Evolutionary conservation across 257 asterid genomes (phyloP).

Genomic region (Przewalskia tangutica): DNA sequence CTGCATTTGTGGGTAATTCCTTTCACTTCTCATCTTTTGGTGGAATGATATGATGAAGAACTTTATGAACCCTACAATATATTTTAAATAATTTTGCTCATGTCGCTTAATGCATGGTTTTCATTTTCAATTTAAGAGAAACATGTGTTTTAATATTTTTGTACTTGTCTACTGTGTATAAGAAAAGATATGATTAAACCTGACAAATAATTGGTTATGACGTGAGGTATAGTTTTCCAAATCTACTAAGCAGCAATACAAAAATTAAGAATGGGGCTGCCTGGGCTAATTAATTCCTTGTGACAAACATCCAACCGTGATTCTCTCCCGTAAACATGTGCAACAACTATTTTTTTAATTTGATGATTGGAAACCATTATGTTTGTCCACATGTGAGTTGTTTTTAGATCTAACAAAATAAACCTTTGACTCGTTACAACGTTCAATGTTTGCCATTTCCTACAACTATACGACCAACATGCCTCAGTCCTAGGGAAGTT

Average conservation of each 20-base stretch:
- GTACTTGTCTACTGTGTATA: too few relatives aligned
- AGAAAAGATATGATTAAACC: neutral
- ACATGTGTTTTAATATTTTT: too few relatives aligned
- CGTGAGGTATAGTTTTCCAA: neutral
- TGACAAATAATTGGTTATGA: neutral
- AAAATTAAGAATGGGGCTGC: too few relatives aligned
- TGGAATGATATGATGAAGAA: too few relatives aligned
- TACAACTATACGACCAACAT: conserved; percentile 50
- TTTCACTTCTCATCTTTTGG: too few relatives aligned
- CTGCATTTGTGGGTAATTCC: too few relatives aligned
- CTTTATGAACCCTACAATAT: too few relatives aligned
- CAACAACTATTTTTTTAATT: neutral
- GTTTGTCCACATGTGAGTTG: neutral
- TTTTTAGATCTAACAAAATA: conserved; percentile 13
- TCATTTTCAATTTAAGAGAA: too few relatives aligned
- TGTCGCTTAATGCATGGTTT: too few relatives aligned
- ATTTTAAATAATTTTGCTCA: too few relatives aligned
- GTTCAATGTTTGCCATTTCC: neutral
- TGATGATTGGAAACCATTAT: conserved; percentile 6
- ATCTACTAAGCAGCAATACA: neutral
- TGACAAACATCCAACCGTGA: conserved; percentile 74
- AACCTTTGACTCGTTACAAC: neutral
- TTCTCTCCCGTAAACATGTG: conserved; percentile 65
- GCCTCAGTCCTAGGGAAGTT: conserved; percentile 26
- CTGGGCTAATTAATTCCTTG: conserved; percentile 1